Conservation (phyloP, 306 rosid genomes). For the Dalbergia cultrata region DNA sequence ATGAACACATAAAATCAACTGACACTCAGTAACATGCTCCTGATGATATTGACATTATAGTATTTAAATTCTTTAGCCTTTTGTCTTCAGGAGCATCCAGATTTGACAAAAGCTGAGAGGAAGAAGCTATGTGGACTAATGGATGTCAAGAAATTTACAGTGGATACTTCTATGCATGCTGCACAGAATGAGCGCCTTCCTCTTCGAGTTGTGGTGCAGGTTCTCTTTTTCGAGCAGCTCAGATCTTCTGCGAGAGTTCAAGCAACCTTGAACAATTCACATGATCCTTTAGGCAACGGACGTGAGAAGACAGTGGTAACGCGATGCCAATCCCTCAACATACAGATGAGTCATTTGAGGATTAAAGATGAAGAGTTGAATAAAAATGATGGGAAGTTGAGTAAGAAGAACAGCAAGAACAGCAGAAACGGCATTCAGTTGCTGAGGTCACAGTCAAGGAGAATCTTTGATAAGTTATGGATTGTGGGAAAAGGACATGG, state of each 20-base stretch:
- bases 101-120: conserved; percentile 79
- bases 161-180: conserved; percentile 80
- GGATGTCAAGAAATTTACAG: conserved; percentile 84
- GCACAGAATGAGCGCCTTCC: conserved; percentile 96
- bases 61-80: not conserved
- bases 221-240: conserved; percentile 89
- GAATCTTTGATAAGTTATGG: conserved; percentile 91
- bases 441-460: conserved; percentile 85
- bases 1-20: not conserved
- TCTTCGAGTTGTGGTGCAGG: conserved; percentile 89
- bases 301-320: conserved; percentile 53
- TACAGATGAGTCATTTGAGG: conserved; percentile 62
- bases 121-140: conserved; percentile 77
- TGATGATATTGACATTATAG: not conserved
- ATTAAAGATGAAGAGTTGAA: conserved; percentile 59
- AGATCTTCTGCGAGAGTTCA: conserved; percentile 60
- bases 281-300: conserved; percentile 54
- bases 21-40: not conserved
- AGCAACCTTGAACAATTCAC: conserved; percentile 39
- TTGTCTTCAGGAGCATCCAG: conserved; percentile 75
- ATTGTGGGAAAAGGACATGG: conserved; percentile 75
- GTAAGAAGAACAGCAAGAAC: conserved; percentile 80
- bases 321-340: conserved; percentile 63
- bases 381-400: conserved; percentile 58
- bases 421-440: conserved; percentile 83